These are phyloP conservation scores for Podila epicladia DNA, from an alignment of 192 early-diverging fungal genomes.

Conservation along the genomic window DNA sequence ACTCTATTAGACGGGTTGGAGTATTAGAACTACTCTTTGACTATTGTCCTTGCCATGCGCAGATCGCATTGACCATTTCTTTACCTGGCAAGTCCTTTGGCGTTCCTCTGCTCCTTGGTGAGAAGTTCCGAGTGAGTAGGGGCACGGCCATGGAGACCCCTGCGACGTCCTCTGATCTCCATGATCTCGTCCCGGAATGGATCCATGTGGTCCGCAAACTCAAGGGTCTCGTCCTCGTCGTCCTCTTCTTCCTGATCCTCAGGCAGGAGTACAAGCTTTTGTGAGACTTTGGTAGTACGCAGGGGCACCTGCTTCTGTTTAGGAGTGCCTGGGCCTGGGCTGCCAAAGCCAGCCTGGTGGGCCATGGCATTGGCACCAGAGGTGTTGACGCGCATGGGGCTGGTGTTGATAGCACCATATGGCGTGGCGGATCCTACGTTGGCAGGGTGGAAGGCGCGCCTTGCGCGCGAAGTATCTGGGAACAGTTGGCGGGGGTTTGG, in stretches of 20 bases:
- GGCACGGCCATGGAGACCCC: conserved; percentile 45
- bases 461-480: conserved; percentile 25
- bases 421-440: conserved; percentile 7
- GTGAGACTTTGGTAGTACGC: conserved; percentile 88
- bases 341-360: conserved; percentile 17
- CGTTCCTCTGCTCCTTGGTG: conserved; percentile 61
- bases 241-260: conserved; percentile 48
- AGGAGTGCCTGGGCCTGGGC: conserved; percentile 21
- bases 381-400: conserved; percentile 34
- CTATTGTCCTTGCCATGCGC: background rate
- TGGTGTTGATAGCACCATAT: conserved; percentile 36
- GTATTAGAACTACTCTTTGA: background rate
- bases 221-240: conserved; percentile 17
- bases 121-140: conserved; percentile 64
- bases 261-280: conserved; percentile 90
- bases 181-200: conserved; percentile 25
- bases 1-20: conserved; percentile 52
- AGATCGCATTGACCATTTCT: background rate
- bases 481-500: conserved; percentile 48
- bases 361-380: conserved; percentile 23
- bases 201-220: conserved; percentile 21
- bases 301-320: conserved; percentile 67
- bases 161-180: conserved; percentile 20
- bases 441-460: conserved; percentile 36
- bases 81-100: conserved; percentile 55